Evolutionary conservation across 1,284 basidiomycete species (phyloP), one percentile per base, ranked within the genome.

Genomic region (Heliocybe sulcata): DNA sequence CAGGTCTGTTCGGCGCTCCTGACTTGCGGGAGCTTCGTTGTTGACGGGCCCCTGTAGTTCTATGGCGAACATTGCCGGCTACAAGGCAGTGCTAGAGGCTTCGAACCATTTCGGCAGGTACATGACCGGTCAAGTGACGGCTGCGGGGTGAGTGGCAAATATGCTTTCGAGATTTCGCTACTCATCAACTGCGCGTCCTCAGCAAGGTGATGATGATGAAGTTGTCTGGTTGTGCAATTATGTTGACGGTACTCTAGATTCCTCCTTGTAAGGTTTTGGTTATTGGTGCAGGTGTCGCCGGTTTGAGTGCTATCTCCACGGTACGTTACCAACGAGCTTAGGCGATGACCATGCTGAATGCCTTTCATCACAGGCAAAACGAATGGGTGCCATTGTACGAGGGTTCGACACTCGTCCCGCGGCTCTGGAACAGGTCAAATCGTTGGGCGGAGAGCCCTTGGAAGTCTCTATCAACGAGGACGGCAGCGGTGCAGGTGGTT

Each of bases 51-150:
- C n/a, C n/a, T n/a, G 29, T 31, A 92, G 89, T 64, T 92, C 89
- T n/a, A 93, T 93, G 90, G 85, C 88, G 14, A 93, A 92, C 64
- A 92, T 92, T 50, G 82, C 89, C 14, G 90, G 90, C 8, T 93
- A 93, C 69, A 90, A 92, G 65, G 90, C 90, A 35, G 89, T 93
- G 45, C 70, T 93, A 62, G 91, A 93, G 69, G 91, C 90, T 33
- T 87, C 88, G 22, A 92, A 91, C 68, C 82, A 88, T 64, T 93
- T 93, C 62, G 90, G 90, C 64, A 76, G 91, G 59, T 92, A 91
- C 72, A 76, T 93, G 59, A 92, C 90, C 45, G 90, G 90, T 65
- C 91, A 93, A 68, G 89, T 91, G 53, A 93, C 90, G 8, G 90
- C 90, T 58, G 90, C 90, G 67, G 89, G 87, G 83, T 90, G 67